These are phyloP conservation scores for Daldinia grandis DNA, from an alignment of 495 filamentous ascomycete species.

Conservation along the genomic window DNA sequence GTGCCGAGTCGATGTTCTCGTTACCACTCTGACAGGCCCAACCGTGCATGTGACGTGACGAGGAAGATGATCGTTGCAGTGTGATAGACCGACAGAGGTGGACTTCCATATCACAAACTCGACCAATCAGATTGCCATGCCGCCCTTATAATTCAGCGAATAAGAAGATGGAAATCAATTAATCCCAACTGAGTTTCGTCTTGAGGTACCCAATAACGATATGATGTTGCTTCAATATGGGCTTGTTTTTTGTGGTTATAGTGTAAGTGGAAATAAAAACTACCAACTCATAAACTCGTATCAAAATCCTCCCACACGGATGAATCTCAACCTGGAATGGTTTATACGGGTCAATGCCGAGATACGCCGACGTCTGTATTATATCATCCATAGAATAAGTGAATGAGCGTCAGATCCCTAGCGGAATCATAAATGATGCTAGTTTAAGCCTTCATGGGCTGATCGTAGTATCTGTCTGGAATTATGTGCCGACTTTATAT, in stretches of 20 bases:
- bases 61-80: conserved; percentile 19
- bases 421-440: too few relatives aligned
- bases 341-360: too few relatives aligned
- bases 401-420: too few relatives aligned
- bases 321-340: too few relatives aligned
- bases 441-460: too few relatives aligned
- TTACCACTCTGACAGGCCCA: conserved; percentile 14
- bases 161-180: conserved; percentile 1
- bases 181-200: conserved; percentile 8
- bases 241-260: neutral
- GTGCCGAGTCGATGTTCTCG: neutral
- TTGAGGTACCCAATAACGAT: conserved; percentile 2
- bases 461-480: too few relatives aligned
- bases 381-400: too few relatives aligned
- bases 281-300: too few relatives aligned
- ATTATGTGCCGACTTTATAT: too few relatives aligned
- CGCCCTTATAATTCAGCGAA: conserved; percentile 1
- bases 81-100: conserved; percentile 25
- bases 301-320: too few relatives aligned
- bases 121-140: conserved; percentile 18
- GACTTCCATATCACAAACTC: conserved; percentile 32
- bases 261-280: too few relatives aligned
- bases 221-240: neutral
- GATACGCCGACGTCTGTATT: too few relatives aligned
- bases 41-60: conserved; percentile 33